phyloP scores from a whole-genome alignment of 495 filamentous ascomycete species.

The Penicillium roqueforti region DNA sequence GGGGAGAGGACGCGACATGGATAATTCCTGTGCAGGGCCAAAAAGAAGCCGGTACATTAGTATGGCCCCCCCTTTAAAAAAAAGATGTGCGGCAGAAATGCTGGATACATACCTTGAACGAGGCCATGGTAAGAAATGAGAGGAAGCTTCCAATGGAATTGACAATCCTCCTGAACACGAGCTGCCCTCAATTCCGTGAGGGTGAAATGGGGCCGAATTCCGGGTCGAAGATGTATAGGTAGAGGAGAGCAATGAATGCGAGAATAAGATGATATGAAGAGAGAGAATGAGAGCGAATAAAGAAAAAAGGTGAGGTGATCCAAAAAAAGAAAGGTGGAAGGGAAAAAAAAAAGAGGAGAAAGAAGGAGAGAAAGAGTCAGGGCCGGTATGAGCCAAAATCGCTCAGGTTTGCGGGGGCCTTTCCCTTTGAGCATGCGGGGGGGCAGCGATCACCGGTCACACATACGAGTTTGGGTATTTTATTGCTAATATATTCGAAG shows the following conservation, averaged over 20 bases:
- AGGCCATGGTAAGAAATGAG: constrained; percentile 38
- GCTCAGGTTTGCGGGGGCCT: constrained; percentile 32
- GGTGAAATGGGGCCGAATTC: constrained; percentile 21
- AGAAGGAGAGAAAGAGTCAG: constrained; percentile 20
- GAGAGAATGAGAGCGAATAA: constrained; percentile 10
- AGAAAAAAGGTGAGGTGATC: constrained; percentile 10
- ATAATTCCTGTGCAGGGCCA: constrained; percentile 36
- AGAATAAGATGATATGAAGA: constrained; percentile 10
- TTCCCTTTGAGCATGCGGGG: constrained; percentile 35
- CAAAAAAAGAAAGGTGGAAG: constrained; percentile 21
- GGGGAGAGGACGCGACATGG: constrained; percentile 43
- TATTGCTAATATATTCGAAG: background rate
- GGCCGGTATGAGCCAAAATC: constrained; percentile 32
- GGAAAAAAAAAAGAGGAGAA: constrained; percentile 19
- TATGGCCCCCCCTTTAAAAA: background rate
- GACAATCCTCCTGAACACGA: constrained; percentile 29
- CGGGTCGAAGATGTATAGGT: constrained; percentile 6
- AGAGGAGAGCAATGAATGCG: constrained; percentile 11
- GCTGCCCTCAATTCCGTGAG: constrained; percentile 26
- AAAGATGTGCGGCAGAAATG: background rate
- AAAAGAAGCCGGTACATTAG: constrained; percentile 21
- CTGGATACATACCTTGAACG: constrained; percentile 40
- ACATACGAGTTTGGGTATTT: constrained; percentile 7
- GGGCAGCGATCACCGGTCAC: constrained; percentile 19
- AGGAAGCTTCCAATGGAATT: constrained; percentile 32